Evolutionary conservation across 768 basidiomycete species (phyloP).

Genomic region (Mycena belliarum): DNA sequence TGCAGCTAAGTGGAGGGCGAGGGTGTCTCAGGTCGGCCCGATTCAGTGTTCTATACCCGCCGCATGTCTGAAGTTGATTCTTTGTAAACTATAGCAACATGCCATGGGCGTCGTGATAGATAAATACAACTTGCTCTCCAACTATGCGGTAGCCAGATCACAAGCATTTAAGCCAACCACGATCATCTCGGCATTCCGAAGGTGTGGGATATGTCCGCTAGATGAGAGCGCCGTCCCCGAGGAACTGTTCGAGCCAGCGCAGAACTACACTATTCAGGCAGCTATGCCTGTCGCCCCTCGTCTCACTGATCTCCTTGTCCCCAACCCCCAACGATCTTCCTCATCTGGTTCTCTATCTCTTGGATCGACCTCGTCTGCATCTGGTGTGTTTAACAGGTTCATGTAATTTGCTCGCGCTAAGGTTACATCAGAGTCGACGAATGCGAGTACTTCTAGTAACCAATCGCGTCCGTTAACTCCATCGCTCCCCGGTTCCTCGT

Average conservation of each 20-base stretch:
- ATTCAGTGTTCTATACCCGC: not conserved
- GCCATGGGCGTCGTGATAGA: not conserved
- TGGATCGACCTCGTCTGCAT: too few relatives aligned
- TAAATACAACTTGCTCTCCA: slow-evolving; percentile 19
- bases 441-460: not conserved
- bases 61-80: too few relatives aligned
- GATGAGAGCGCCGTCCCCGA: slow-evolving; percentile 12
- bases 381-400: too few relatives aligned
- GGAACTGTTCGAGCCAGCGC: slow-evolving; percentile 2
- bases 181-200: slow-evolving; percentile 18
- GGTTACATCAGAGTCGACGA: not conserved
- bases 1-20: slow-evolving; percentile 21
- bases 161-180: slow-evolving; percentile 15
- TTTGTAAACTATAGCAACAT: not conserved
- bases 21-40: not conserved
- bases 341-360: too few relatives aligned
- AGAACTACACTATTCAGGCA: slow-evolving; percentile 1
- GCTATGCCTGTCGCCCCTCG: slow-evolving; percentile 1
- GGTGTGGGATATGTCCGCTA: slow-evolving; percentile 23
- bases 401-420: too few relatives aligned
- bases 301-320: not conserved
- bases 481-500: not conserved
- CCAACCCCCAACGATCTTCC: not conserved
- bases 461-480: not conserved
- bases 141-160: slow-evolving; percentile 12